A percentile compares a stretch with the other conserved stretches of the same genome.
These are phyloP conservation scores for Pisolithus orientalis DNA, from an alignment of 768 basidiomycete genomes.

Conservation along the genomic window DNA sequence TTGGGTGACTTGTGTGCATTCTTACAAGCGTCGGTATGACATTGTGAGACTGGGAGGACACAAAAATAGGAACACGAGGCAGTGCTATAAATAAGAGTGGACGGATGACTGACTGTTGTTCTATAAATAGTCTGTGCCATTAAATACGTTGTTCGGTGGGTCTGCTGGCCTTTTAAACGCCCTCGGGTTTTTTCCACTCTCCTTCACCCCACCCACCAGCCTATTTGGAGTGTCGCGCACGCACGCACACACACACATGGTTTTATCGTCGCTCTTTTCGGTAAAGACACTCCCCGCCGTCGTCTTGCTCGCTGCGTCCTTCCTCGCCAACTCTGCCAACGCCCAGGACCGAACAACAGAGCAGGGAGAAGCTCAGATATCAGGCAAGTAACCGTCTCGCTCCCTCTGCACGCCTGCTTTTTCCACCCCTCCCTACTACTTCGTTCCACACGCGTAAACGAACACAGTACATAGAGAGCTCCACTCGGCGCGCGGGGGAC, in stretches of 20 bases:
- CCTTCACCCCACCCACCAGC: background rate
- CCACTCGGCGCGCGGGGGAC: too few species aligned
- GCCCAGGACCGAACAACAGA: slow-evolving; percentile 30
- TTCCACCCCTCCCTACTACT: background rate
- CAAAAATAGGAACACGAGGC: too few species aligned
- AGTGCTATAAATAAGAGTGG: background rate
- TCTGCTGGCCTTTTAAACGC: background rate
- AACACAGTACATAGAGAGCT: too few species aligned
- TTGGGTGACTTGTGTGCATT: too few species aligned
- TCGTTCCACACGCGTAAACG: background rate
- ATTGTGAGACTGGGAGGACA: too few species aligned
- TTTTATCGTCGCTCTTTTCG: slow-evolving; percentile 14
- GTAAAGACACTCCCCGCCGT: background rate
- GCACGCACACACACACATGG: slow-evolving; percentile 9
- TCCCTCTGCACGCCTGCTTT: background rate
- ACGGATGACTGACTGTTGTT: background rate
- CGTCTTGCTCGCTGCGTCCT: slow-evolving; percentile 3
- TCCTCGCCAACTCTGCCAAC: background rate
- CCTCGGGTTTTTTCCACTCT: background rate
- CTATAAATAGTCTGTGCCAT: background rate
- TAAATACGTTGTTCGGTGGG: background rate
- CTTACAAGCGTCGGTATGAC: too few species aligned
- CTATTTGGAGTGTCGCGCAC: background rate
- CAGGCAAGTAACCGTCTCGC: slow-evolving; percentile 19
- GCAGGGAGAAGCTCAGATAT: slow-evolving; percentile 31